A percentile compares a stretch with the other conserved stretches of the same genome.
Conservation (phyloP, 208 protist genomes). For the Leishmania major region DNA sequence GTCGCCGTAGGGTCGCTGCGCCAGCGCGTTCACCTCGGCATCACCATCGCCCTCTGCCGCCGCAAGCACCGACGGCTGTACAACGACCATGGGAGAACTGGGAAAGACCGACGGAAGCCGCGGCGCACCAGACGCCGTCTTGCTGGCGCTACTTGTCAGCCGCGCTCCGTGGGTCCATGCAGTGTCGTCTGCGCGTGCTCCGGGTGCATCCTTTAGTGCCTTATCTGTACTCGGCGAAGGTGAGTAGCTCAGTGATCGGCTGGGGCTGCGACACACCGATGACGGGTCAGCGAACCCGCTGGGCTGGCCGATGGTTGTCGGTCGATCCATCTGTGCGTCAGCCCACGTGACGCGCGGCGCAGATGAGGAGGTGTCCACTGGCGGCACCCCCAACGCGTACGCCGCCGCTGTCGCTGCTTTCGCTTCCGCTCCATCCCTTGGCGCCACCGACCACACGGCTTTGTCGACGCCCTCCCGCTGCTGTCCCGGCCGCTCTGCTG, state of each 20-base stretch:
- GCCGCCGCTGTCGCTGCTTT: background rate
- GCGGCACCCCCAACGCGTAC: background rate
- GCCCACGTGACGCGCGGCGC: background rate
- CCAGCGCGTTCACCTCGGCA: background rate
- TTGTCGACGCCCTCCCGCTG: background rate
- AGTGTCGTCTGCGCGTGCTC: background rate
- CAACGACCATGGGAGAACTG: slow-evolving; percentile 5
- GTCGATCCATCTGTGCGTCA: background rate
- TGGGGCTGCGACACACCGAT: slow-evolving; percentile 12
- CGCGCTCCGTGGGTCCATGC: background rate
- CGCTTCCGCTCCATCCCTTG: background rate
- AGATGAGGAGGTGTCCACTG: background rate
- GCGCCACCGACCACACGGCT: background rate
- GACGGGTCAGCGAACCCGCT: background rate
- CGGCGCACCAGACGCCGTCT: background rate
- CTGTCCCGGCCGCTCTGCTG: background rate
- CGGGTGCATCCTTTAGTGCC: background rate
- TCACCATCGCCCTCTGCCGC: background rate
- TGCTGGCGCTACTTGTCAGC: background rate
- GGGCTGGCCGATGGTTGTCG: background rate
- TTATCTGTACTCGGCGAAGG: slow-evolving; percentile 10
- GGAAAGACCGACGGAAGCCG: background rate
- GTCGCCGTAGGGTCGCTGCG: background rate
- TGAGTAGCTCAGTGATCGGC: slow-evolving; percentile 37
- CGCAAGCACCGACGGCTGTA: slow-evolving; percentile 22